These are phyloP conservation scores for Gossypium aridum DNA, from an alignment of 441 rosid species.

Conservation along the genomic window DNA sequence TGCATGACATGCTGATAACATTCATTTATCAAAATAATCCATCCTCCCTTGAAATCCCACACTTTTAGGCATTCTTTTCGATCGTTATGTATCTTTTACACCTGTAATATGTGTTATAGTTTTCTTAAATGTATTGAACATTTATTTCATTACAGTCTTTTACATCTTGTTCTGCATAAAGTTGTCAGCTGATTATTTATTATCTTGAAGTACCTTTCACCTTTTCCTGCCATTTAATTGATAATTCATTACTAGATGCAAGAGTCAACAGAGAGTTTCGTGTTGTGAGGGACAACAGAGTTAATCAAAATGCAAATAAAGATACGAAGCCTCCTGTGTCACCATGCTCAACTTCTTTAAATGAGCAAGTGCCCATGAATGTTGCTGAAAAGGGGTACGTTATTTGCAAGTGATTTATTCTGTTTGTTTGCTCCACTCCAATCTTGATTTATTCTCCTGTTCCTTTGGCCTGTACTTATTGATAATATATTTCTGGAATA, in stretches of 20 bases:
- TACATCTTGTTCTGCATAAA: neutral
- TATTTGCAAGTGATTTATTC: neutral
- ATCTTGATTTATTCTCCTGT: neutral
- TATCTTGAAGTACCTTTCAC: neutral
- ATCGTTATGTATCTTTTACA: neutral
- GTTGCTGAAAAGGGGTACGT: conserved; percentile 46
- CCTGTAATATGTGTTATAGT: neutral
- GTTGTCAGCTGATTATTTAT: neutral
- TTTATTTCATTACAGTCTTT: neutral
- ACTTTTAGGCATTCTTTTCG: neutral
- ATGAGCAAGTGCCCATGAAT: conserved; percentile 24
- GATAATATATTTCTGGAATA: neutral
- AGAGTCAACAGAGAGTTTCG: conserved; percentile 69
- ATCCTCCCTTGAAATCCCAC: neutral
- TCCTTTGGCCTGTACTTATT: conserved; percentile 1
- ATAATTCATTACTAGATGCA: conserved; percentile 25
- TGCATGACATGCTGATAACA: neutral
- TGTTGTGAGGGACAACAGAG: conserved; percentile 76
- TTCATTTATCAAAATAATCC: neutral
- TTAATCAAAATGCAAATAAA: conserved; percentile 31
- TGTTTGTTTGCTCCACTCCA: neutral
- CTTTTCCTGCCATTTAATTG: conserved; percentile 16
- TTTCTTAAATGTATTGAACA: neutral
- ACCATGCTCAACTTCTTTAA: conserved; percentile 25
- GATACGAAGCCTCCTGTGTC: conserved; percentile 38